Base-by-base conservation (phyloP, 495 filamentous ascomycete species). In the Thermothielavioides terrestris region DNA sequence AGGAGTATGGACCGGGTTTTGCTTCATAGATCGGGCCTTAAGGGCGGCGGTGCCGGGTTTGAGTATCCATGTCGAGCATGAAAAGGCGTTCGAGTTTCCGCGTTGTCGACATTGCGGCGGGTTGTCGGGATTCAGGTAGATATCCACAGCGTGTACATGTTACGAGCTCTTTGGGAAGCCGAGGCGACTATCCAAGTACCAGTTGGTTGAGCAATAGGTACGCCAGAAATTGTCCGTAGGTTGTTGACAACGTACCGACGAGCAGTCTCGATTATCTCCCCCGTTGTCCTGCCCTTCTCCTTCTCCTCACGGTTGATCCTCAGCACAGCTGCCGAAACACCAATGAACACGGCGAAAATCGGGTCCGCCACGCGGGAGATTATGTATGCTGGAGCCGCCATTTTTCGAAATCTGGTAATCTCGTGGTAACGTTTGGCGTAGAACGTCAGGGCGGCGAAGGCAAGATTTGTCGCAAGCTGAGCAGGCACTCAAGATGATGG, bases 291-390 rank as follows among this genome's bases (percentile, higher is more conserved):
- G 36, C 82, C 83, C 44, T 80, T 77, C 52, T 86, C 86, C 52
- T 76, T 80, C 61, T 92, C 85, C 60, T 97, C 92, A 21, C 89
- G 85, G 55, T 82, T 85, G 63, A 98, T 83, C 53, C 85, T 73
- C 23, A 76, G 68, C n/a, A 68, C 70, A 9, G 83, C 80, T 2
- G 84, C 84, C 18, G 75, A 71, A 12, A 78, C 42, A 10, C 84
- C 92, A 60, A 96, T 91, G 43, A 78, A 66, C 34, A 94, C 52
- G 34, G 89, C 92, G 62, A 96, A 98, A 54, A 95, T 59, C 17
- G 91, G 92, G 61, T 98, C 92, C 18, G 77, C 80, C 41, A 79
- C 58, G 64, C 88, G 90, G 52, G 76, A 78, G 35, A 80, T 78
- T 50, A 80, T 74, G 57, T 78, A 74, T 4, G 68, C 67, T 34